These are phyloP conservation scores for Vaccinium vitisidaea DNA, from an alignment of 148 eudicot genomes.

Conservation along the genomic window DNA sequence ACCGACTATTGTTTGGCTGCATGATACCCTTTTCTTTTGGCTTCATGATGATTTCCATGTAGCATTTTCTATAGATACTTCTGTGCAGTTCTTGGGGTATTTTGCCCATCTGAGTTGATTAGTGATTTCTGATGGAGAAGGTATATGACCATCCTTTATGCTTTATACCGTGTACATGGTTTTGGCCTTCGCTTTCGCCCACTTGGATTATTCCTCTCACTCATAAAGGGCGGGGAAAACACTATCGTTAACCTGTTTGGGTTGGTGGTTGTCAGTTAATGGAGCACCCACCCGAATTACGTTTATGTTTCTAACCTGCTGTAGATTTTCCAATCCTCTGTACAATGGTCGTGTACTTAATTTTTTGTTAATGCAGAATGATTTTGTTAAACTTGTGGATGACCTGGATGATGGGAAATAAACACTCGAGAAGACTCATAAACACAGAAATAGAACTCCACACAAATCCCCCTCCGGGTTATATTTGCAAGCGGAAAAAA, in stretches of 20 bases:
- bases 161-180: not conserved
- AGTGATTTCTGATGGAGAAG: not conserved
- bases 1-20: not conserved
- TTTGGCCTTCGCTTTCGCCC: not conserved
- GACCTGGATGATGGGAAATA: conserved; percentile 59
- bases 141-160: not conserved
- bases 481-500: conserved; percentile 56
- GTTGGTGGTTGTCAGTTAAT: not conserved
- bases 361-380: conserved; percentile 49
- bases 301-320: not conserved
- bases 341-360: not conserved
- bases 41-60: not conserved
- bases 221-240: too few relatives aligned
- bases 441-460: conserved; percentile 67
- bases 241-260: too few relatives aligned
- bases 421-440: conserved; percentile 73
- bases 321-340: not conserved
- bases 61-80: not conserved
- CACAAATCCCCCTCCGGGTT: conserved; percentile 93
- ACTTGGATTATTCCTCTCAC: not conserved
- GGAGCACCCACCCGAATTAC: too few relatives aligned
- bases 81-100: not conserved
- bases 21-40: not conserved
- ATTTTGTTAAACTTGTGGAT: conserved; percentile 75
- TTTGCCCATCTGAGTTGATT: not conserved